Conservation (phyloP, 2,329 filamentous ascomycete genomes). For the Claviceps lovelessii region DNA sequence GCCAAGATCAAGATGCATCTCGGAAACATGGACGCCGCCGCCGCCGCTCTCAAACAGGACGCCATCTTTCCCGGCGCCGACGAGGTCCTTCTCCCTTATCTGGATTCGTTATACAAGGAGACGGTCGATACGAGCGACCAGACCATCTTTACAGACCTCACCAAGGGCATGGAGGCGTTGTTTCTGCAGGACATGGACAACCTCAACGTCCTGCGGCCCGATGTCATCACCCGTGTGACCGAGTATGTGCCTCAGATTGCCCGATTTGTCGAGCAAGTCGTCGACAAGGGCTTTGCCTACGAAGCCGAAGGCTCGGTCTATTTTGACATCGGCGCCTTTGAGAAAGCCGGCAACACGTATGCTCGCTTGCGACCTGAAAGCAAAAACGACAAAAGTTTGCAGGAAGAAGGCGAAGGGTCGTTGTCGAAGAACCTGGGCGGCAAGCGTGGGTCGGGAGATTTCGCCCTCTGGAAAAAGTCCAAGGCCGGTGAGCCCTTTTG, state of each 20-base stretch:
- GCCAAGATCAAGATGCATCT: slow-evolving; percentile 87
- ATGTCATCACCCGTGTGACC: slow-evolving; percentile 77
- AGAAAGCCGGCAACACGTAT: slow-evolving; percentile 71
- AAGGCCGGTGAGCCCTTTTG: slow-evolving; percentile 87
- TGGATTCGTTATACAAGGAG: slow-evolving; percentile 56
- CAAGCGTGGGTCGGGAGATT: slow-evolving; percentile 70
- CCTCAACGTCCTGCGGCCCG: slow-evolving; percentile 71
- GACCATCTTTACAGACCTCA: slow-evolving; percentile 73
- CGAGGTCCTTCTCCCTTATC: slow-evolving; percentile 64
- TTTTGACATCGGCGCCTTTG: slow-evolving; percentile 81
- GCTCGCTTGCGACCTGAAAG: slow-evolving; percentile 76
- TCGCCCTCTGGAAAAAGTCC: slow-evolving; percentile 85
- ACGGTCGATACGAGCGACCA: slow-evolving; percentile 47
- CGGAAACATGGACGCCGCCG: slow-evolving; percentile 42
- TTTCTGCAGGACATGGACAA: slow-evolving; percentile 81
- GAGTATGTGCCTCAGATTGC: slow-evolving; percentile 84
- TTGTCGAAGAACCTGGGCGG: slow-evolving; percentile 45
- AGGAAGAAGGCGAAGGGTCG: slow-evolving; percentile 81
- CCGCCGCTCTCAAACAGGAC: slow-evolving; percentile 31
- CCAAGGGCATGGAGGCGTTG: slow-evolving; percentile 69
- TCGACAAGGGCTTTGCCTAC: slow-evolving; percentile 79
- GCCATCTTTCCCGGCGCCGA: slow-evolving; percentile 41
- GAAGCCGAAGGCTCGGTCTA: slow-evolving; percentile 74
- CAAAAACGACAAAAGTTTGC: slow-evolving; percentile 65
- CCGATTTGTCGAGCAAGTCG: slow-evolving; percentile 66